Evolutionary conservation across 352 stramenopile genomes (phyloP), one percentile per base, ranked within the genome.

Genomic region (Pythium biforme): DNA sequence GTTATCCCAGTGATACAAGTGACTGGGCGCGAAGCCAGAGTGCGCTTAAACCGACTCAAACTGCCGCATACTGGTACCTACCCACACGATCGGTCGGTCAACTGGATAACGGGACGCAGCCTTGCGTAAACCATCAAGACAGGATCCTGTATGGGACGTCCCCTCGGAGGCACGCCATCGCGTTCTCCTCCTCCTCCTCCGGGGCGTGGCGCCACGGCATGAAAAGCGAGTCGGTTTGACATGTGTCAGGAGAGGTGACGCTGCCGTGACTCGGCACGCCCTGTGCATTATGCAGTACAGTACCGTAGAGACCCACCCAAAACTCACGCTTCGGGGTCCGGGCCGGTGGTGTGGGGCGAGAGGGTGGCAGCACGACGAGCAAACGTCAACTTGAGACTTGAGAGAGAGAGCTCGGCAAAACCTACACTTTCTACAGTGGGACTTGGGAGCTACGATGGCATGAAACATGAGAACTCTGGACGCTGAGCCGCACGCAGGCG

Each of bases 381-480:
- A n/a, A 49, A 50, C 39, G 46, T 59, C 49, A 59, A 50, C 50
- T 50, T 54, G 37, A 43, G 31, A 8, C 3, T 37, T 37, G 52
- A 29, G 41, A 55, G 61, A 43, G 31, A 65, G 49, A 64, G 62
- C 56, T 70, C 56, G 37, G 37, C 26, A 61, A 51, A 66, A 66
- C 64, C 52, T 70, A 70, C 64, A 70, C 64, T 70, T 70, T 59
- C 37, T 4, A 66, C 19, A 64, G 55, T 60, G 51, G 55, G 55
- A 60, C 31, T 17, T 11, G 5, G 26, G 8, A 11, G n/a, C 55
- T 5, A 40, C 55, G 29, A 64, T 15, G 14, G 7, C 47, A 59
- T 64, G 55, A 69, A 34, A 53, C 17, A 60, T 46, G 39, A 27
- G 25, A 53, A 37, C 47, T 43, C 37, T 10, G 15, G 37, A n/a